Conservation (phyloP, 192 early-diverging fungal species). For the Gigaspora rosea region DNA sequence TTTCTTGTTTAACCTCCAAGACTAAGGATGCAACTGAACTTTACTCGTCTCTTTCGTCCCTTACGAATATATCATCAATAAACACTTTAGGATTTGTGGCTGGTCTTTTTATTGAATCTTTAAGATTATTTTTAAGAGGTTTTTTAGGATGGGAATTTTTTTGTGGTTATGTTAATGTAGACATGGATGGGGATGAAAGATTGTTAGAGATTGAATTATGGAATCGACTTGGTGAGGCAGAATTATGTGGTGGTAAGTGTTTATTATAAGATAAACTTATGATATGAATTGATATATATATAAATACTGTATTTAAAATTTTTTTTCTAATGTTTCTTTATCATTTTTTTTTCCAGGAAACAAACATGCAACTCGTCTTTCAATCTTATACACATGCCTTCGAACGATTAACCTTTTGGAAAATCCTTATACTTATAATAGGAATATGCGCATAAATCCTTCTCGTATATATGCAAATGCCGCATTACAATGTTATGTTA, state of each 20-base stretch:
- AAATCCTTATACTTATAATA: not conserved
- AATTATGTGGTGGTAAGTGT: conserved; percentile 28
- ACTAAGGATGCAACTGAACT: conserved; percentile 6
- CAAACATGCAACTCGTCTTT: conserved; percentile 18
- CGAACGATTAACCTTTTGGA: conserved; percentile 32
- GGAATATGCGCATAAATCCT: not conserved
- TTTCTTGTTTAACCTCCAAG: conserved; percentile 5
- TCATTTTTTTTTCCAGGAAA: not conserved
- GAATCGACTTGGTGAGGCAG: conserved; percentile 19
- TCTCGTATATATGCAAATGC: conserved; percentile 31
- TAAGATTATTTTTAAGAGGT: conserved; percentile 13
- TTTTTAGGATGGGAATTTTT: conserved; percentile 19
- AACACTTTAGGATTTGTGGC: not conserved
- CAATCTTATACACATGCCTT: conserved; percentile 22
- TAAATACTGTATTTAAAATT: too few relatives aligned
- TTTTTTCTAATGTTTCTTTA: not conserved
- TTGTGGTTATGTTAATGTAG: not conserved
- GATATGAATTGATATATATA: not conserved
- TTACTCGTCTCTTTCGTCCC: not conserved
- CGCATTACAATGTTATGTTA: conserved; percentile 26
- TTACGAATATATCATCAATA: not conserved
- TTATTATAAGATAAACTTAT: not conserved
- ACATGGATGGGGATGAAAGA: conserved; percentile 1
- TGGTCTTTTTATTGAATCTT: conserved; percentile 21
- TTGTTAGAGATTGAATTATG: conserved; percentile 3